Base-by-base conservation (phyloP, 106 monocot genomes). In the Platanthera guangdongensis region DNA sequence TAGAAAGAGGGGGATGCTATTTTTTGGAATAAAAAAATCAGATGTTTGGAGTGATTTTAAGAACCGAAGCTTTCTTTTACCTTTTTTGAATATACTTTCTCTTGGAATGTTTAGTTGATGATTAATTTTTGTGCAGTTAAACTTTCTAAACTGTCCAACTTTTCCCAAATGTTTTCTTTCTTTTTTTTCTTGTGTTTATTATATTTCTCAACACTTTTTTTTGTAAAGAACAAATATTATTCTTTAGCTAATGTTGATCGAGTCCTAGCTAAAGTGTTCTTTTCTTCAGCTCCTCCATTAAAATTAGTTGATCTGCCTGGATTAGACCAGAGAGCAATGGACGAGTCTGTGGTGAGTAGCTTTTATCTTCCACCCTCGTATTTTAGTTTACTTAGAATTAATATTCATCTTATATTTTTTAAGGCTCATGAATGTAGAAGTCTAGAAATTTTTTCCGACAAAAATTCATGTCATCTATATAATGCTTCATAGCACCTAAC, bases 291-390 rank as follows among this genome's bases (percentile, higher is more conserved):
- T 73, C 95, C 95, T 72, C 95, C 95, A 52, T 80, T 95, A 75
- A 95, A 95, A 83, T 78, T 95, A 82, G 83, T 95, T 68, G 95
- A 95, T 80, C 80, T 95, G 45, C 95, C 95, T 73, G 95, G 95
- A 13, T 75, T 95, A 79, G 95, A 92, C 67, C 92, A 92, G 75
- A 55, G 92, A 62, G 89, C 84, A 28, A 86, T 95, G 84, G 95
- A 95, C 77, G 95, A 95, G 39, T 95, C 95, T 49, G 76, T 77
- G 84, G 95, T 95, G 59, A 82, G 91, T 79, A 60, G 52, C 55
- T 52, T 12, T 52, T 54, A 50, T 46, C 28, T 57, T 53, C 19
- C 30, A 25, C 55, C 54, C 47, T 39, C 15, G 25, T 52, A 19
- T 47, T 47, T 7, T 45, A 72, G 3, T 18, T 22, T 47, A 30